phyloP scores from a whole-genome alignment of 78 protist genomes.

The Dictyostelium citrinum region DNA sequence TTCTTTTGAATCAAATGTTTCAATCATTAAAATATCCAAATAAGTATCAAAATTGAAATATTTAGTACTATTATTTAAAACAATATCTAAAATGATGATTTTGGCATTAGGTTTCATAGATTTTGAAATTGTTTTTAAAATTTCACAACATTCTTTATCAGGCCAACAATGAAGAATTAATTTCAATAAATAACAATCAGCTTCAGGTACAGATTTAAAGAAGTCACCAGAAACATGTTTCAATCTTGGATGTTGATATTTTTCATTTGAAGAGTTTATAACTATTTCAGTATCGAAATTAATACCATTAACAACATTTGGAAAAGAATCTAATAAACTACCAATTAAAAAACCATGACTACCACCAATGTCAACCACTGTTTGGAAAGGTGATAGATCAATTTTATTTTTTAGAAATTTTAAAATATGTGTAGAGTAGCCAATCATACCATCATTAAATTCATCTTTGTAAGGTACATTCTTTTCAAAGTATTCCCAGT shows the following conservation, averaged over 20 bases:
- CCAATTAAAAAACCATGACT: background rate
- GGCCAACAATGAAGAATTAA: background rate
- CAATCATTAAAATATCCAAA: background rate
- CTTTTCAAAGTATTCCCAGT: background rate
- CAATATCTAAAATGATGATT: background rate
- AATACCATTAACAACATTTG: constrained; percentile 4
- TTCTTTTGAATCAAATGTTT: background rate
- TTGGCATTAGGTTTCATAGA: background rate
- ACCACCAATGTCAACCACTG: constrained; percentile 32
- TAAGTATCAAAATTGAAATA: background rate
- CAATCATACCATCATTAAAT: background rate
- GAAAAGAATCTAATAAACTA: background rate
- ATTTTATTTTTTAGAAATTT: background rate
- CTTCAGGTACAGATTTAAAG: background rate
- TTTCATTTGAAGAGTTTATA: background rate
- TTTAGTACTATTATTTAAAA: background rate
- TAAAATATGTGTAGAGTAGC: background rate
- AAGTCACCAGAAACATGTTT: background rate
- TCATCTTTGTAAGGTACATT: background rate
- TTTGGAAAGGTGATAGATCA: background rate
- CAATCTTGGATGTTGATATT: background rate
- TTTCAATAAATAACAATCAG: background rate
- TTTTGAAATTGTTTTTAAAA: background rate
- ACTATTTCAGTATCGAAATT: background rate
- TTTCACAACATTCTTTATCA: background rate